Percentiles rank a stretch among this genome's conserved stretches.
Evolutionary conservation across 1,139 yeast genomes (phyloP).

Genomic region (Sugiyamaella japonica): DNA sequence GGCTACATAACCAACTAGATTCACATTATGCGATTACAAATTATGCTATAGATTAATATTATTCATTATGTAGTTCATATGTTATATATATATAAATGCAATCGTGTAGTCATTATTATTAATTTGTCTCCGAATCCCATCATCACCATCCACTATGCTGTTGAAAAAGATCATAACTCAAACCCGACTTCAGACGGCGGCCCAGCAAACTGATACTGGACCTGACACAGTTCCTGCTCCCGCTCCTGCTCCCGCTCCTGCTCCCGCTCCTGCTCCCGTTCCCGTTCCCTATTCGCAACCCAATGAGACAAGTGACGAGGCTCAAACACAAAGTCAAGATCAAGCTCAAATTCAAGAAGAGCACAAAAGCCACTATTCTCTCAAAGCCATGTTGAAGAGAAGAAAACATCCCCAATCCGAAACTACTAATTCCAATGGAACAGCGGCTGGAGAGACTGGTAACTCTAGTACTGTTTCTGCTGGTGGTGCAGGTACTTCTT

Average conservation of each 20-base stretch:
- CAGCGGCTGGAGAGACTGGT: background rate
- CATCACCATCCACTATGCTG: background rate
- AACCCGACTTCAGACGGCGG: background rate
- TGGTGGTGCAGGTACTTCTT: background rate
- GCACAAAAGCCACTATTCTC: background rate
- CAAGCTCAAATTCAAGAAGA: background rate
- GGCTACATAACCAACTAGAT: background rate
- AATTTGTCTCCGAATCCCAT: background rate
- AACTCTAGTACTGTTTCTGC: background rate
- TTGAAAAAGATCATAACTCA: background rate
- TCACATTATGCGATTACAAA: background rate
- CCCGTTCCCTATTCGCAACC: background rate
- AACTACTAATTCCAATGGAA: background rate
- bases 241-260: background rate
- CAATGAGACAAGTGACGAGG: no score
- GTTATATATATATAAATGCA: slow-evolving; percentile 10
- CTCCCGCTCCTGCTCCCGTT: background rate
- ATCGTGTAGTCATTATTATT: slow-evolving; percentile 7
- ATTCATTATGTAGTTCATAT: slow-evolving; percentile 6
- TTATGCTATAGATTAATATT: slow-evolving; percentile 1
- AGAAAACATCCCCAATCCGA: background rate
- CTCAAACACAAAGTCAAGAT: no score
- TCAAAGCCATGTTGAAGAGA: background rate
- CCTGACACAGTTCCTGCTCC: background rate
- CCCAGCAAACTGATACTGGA: background rate